These are phyloP conservation scores for Debaryomyces coudertii DNA, from an alignment of 1,139 yeast genomes.

Conservation along the genomic window DNA sequence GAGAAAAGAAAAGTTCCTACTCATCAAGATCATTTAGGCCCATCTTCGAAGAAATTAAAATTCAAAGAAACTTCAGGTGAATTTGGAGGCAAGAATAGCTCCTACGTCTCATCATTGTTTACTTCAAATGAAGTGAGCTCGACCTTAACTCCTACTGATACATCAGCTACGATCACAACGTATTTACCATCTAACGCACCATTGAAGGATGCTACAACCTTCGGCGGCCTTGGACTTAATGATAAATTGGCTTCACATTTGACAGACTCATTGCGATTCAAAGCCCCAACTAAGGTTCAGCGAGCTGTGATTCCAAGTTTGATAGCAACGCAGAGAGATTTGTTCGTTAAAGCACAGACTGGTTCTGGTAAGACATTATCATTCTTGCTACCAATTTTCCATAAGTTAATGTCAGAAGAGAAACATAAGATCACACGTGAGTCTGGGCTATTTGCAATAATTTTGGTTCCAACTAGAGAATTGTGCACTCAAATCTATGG, in stretches of 20 bases:
- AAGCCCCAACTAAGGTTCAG: conserved; percentile 85
- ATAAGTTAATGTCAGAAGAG: conserved; percentile 59
- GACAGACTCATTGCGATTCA: conserved; percentile 58
- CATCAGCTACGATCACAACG: conserved; percentile 20
- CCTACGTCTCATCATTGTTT: conserved; percentile 84
- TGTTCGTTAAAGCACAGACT: conserved; percentile 91
- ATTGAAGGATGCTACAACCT: conserved; percentile 64
- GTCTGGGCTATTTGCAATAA: conserved; percentile 86
- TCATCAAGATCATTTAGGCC: conserved; percentile 17
- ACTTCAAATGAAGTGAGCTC: conserved; percentile 62
- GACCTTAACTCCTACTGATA: conserved; percentile 28
- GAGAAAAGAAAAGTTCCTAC: not conserved
- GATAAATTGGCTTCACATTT: conserved; percentile 58
- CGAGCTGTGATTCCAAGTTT: conserved; percentile 78
- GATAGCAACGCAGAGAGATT: conserved; percentile 57
- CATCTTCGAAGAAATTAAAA: conserved; percentile 30
- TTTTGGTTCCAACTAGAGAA: conserved; percentile 92
- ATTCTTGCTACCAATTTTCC: conserved; percentile 80
- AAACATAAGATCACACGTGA: conserved; percentile 57
- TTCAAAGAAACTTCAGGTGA: conserved; percentile 50
- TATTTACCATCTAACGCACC: conserved; percentile 84
- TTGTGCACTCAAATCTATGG: conserved; percentile 89
- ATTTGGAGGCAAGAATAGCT: conserved; percentile 53
- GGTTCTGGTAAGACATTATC: conserved; percentile 95
- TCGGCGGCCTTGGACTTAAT: conserved; percentile 71